Base-by-base conservation (phyloP, 345 rosid genomes). In the Jatropha curcas region DNA sequence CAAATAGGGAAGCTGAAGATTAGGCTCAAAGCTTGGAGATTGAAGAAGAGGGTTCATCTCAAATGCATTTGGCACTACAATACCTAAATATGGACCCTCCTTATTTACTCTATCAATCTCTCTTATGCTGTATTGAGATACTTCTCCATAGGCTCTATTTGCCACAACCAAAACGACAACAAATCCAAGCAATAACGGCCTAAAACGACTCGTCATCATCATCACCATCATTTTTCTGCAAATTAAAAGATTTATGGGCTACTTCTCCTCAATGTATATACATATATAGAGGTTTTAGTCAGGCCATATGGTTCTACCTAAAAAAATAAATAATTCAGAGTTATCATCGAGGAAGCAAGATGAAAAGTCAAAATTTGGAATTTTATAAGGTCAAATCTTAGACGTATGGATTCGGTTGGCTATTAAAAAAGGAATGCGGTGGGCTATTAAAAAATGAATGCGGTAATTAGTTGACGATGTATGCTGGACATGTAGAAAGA, bases 21-120 rank as follows among this genome's bases (percentile, higher is more conserved):
- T 45, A 46, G 93, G 71, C 43, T 72, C 64, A 81, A 84, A 92
- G 45, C 84, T 83, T 53, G 75, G 50, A 69, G 91, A 85, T 13
- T 68, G 80, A 14, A 92, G 83, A 75, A 92, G 96, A 78, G 98
- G 98, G 66, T 77, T 84, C 87, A 90, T 86, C 83, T 92, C 98
- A 80, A 72, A 92, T 62, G 83, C 63, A 72, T 90, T 92, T 50
- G 98, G 96, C 52, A 88, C 88, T 12, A 92, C 74, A 34, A 92
- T 81, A 8, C 96, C 98, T 13, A 90, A 80, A 51, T 74, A 88
- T 14, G 89, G 90, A 56, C 94, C 94, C 63, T 73, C 62, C 62
- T 39, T 52, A 74, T 92, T 88, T 19, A 82, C 69, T 17, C 6
- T 39, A 16, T 59, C 74, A 7, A 90, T 82, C n/a, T 62, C 79